Conservation (phyloP, 768 basidiomycete genomes). For the Suillus lakei region DNA sequence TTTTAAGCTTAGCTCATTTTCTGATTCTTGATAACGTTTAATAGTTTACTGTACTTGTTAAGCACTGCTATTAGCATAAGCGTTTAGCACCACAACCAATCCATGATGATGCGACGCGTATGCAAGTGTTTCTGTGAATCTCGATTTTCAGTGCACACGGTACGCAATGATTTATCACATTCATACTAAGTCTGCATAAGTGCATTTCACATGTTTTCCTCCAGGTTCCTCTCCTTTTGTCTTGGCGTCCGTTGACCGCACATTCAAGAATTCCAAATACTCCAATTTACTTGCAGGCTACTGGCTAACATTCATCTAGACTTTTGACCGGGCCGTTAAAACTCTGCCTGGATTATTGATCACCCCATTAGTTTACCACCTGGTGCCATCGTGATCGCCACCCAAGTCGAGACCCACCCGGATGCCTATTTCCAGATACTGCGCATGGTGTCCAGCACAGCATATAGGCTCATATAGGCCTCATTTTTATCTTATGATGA, state of each 20-base stretch:
- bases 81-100: not conserved
- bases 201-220: not conserved
- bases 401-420: not conserved
- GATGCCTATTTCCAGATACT: not conserved
- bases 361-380: not conserved
- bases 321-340: not conserved
- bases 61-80: not conserved
- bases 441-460: not conserved
- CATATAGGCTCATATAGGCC: not conserved
- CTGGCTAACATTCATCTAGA: not conserved
- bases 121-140: not conserved
- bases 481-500: not conserved
- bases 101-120: not conserved
- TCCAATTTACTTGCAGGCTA: not conserved
- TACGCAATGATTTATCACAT: not conserved
- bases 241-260: not conserved
- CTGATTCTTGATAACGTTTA: not conserved
- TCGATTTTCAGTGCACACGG: not conserved
- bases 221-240: not conserved
- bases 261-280: not conserved
- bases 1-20: not conserved
- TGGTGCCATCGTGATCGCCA: not conserved
- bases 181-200: not conserved
- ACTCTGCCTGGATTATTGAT: not conserved
- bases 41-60: slow-evolving; percentile 11